Evolutionary conservation across 1,284 basidiomycete genomes (phyloP).

Genomic region (Malassezia vespertilionis): DNA sequence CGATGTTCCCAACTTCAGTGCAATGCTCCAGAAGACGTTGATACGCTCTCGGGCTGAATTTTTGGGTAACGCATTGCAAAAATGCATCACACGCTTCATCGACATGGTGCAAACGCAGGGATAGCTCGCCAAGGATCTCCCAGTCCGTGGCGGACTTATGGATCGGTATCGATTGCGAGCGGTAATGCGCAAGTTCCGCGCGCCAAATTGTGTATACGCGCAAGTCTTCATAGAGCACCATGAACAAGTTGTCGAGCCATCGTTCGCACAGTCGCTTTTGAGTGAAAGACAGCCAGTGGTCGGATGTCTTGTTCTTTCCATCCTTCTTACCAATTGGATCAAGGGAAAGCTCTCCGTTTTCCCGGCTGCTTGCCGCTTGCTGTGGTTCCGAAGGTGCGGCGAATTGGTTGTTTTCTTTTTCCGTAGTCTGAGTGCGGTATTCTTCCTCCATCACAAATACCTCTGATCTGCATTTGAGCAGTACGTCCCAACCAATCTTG

Average conservation of each 20-base stretch:
- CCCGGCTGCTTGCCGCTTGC: constrained; percentile 19
- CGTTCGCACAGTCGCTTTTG: constrained; percentile 94
- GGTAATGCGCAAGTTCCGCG: constrained; percentile 97
- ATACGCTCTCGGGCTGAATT: constrained; percentile 86
- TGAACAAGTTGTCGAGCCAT: constrained; percentile 96
- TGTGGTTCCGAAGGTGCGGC: constrained; percentile 14
- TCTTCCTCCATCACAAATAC: constrained; percentile 99
- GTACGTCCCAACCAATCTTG: constrained; percentile 95
- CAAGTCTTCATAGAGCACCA: constrained; percentile 95
- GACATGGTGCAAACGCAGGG: constrained; percentile 79
- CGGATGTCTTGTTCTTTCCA: constrained; percentile 6
- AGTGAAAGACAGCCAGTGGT: constrained; percentile 70
- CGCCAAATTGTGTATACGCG: constrained; percentile 99
- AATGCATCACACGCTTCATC: constrained; percentile 97
- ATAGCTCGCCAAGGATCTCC: constrained; percentile 95
- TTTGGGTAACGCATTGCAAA: constrained; percentile 77
- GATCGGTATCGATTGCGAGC: constrained; percentile 90
- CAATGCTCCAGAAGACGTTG: constrained; percentile 85
- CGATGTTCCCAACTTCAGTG: constrained; percentile 82
- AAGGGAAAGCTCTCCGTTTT: too few relatives aligned
- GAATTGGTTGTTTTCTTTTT: too few relatives aligned
- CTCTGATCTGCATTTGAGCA: constrained; percentile 77
- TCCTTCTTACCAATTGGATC: background rate
- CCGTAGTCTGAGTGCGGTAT: constrained; percentile 60
- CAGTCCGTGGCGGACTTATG: constrained; percentile 92